Evolutionary conservation across 768 basidiomycete species (phyloP).

Genomic region (Pluteus cervinus): DNA sequence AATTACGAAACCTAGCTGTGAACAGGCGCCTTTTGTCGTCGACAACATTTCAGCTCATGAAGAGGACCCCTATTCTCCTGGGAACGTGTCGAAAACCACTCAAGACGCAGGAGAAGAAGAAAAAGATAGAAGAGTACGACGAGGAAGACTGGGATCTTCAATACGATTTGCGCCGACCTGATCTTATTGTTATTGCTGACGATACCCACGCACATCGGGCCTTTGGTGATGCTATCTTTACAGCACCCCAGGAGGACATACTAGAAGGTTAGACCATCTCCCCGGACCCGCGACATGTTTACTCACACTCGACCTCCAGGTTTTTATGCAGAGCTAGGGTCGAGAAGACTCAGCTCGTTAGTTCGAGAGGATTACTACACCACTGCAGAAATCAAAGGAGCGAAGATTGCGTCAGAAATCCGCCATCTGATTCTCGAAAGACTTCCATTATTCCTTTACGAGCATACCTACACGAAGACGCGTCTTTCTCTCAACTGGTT

Average conservation of each 20-base stretch:
- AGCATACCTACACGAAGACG: constrained; percentile 66
- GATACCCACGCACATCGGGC: constrained; percentile 76
- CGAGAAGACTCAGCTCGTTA: constrained; percentile 60
- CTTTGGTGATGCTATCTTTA: constrained; percentile 72
- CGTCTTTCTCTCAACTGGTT: constrained; percentile 64
- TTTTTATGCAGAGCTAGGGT: constrained; percentile 77
- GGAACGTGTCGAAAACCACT: constrained; percentile 57
- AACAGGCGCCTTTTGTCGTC: constrained; percentile 54
- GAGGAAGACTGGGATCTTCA: constrained; percentile 69
- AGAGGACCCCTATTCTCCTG: constrained; percentile 62
- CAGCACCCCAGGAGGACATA: constrained; percentile 85
- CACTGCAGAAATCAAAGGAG: constrained; percentile 41
- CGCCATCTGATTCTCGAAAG: constrained; percentile 71
- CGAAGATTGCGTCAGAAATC: constrained; percentile 43
- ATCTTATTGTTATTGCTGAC: constrained; percentile 78
- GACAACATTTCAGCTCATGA: constrained; percentile 59
- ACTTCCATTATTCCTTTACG: constrained; percentile 86
- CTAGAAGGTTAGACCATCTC: constrained; percentile 57
- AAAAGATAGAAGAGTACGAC: constrained; percentile 39
- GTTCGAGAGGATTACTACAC: constrained; percentile 76
- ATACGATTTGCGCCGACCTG: constrained; percentile 67
- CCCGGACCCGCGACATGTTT: background rate
- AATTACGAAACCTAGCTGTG: constrained; percentile 83
- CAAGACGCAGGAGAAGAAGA: constrained; percentile 21
- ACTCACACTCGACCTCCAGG: constrained; percentile 28